Percentiles rank a stretch among this genome's conserved stretches.
Conservation (phyloP, 768 basidiomycete genomes). For the Mycena belliarum region DNA sequence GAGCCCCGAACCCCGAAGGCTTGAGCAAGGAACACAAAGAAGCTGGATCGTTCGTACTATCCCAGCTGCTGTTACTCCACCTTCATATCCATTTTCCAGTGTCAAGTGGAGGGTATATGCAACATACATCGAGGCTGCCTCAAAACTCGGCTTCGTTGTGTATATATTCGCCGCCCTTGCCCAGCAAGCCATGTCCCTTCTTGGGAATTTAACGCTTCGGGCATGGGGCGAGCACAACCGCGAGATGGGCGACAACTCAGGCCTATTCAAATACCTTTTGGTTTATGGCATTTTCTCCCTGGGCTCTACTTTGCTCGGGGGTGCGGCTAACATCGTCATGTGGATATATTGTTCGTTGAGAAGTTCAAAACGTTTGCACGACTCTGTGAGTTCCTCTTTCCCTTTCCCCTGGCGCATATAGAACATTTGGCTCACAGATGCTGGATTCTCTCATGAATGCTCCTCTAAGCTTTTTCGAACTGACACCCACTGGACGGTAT, state of each 20-base stretch:
- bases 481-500: slow-evolving; percentile 82
- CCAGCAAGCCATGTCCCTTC: slow-evolving; percentile 62
- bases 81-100: too few relatives aligned
- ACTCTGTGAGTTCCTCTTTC: slow-evolving; percentile 50
- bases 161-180: slow-evolving; percentile 57
- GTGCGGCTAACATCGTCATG: slow-evolving; percentile 60
- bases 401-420: background rate
- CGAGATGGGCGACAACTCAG: slow-evolving; percentile 53
- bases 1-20: slow-evolving; percentile 43
- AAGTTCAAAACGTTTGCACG: slow-evolving; percentile 76
- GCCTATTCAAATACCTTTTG: slow-evolving; percentile 59
- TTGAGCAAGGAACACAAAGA: slow-evolving; percentile 72
- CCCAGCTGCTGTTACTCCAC: too few relatives aligned
- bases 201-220: slow-evolving; percentile 67
- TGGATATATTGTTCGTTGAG: slow-evolving; percentile 78
- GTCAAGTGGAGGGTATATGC: slow-evolving; percentile 79
- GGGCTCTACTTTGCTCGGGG: slow-evolving; percentile 53
- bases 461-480: slow-evolving; percentile 87
- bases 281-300: slow-evolving; percentile 72
- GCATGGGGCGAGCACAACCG: slow-evolving; percentile 83
- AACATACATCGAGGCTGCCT: slow-evolving; percentile 79
- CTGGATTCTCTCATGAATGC: slow-evolving; percentile 77
- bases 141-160: slow-evolving; percentile 65
- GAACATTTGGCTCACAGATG: slow-evolving; percentile 51
- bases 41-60: too few relatives aligned